Percentiles rank a stretch among this genome's conserved stretches.
Conservation (phyloP, 2,329 filamentous ascomycete genomes). For the Corynespora cassiicola region DNA sequence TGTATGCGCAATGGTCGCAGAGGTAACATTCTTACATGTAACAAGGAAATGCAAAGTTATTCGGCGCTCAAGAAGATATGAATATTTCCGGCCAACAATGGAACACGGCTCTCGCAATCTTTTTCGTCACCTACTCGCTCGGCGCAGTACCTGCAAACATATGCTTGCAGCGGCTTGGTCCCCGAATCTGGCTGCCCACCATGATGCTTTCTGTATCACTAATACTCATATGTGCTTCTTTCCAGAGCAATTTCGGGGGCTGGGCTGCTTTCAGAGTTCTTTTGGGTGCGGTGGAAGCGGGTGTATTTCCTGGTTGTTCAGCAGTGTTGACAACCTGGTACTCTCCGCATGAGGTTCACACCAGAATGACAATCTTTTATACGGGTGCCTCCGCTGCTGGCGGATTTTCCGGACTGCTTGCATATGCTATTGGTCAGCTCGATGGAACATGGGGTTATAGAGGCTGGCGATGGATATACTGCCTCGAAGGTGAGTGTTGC, state of each 20-base stretch:
- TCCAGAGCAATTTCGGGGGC: constrained; percentile 52
- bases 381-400: constrained; percentile 60
- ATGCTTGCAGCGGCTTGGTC: constrained; percentile 61
- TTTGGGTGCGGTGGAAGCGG: constrained; percentile 7
- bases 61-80: constrained; percentile 18
- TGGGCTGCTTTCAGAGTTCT: constrained; percentile 48
- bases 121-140: constrained; percentile 58
- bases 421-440: constrained; percentile 62
- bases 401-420: constrained; percentile 64
- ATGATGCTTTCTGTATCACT: constrained; percentile 40
- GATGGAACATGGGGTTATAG: constrained; percentile 55
- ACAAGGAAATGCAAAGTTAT: constrained; percentile 50
- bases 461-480: constrained; percentile 27
- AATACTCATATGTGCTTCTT: constrained; percentile 51
- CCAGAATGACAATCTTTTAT: constrained; percentile 61
- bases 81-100: constrained; percentile 60
- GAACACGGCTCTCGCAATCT: constrained; percentile 66
- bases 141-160: constrained; percentile 62
- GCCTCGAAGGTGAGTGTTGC: constrained; percentile 6
- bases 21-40: too few species aligned
- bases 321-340: constrained; percentile 65
- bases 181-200: constrained; percentile 24
- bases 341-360: constrained; percentile 60
- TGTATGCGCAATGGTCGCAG: too few species aligned
- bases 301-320: constrained; percentile 9